A percentile compares a stretch with the other conserved stretches of the same genome.
phyloP scores from a whole-genome alignment of 2,329 filamentous ascomycete genomes.

The Kalmusia sp. region DNA sequence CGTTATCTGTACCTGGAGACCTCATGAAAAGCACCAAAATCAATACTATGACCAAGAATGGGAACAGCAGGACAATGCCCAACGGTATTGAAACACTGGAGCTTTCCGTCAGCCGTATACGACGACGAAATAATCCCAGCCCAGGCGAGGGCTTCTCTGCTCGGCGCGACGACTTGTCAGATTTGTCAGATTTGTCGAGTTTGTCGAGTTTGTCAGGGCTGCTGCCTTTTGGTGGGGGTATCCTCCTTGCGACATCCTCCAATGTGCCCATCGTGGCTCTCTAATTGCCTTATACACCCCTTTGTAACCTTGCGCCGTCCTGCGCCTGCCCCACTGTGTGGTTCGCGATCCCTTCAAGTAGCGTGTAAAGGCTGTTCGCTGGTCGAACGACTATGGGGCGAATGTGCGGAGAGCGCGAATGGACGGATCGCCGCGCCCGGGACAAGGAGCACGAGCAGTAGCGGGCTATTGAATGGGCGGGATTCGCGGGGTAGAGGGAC shows the following conservation, averaged over 20 bases:
- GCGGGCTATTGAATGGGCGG: too few relatives aligned
- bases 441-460: too few relatives aligned
- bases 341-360: conserved; percentile 46
- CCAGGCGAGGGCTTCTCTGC: conserved; percentile 55
- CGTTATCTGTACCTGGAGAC: conserved; percentile 82
- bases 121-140: conserved; percentile 83
- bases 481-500: conserved; percentile 7
- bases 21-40: conserved; percentile 89
- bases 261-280: conserved; percentile 50
- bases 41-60: conserved; percentile 86
- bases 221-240: conserved; percentile 51
- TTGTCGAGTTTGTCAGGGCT: conserved; percentile 55
- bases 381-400: not conserved
- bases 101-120: conserved; percentile 88
- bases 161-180: conserved; percentile 52
- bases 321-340: not conserved
- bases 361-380: too few relatives aligned
- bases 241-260: conserved; percentile 52
- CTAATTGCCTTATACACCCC: conserved; percentile 2
- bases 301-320: not conserved
- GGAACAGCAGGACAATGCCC: conserved; percentile 91
- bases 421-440: too few relatives aligned
- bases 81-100: conserved; percentile 92
- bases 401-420: not conserved
- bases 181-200: conserved; percentile 53